Evolutionary conservation across 2,329 filamentous ascomycete genomes (phyloP).

Genomic region (Ilyonectria robusta): DNA sequence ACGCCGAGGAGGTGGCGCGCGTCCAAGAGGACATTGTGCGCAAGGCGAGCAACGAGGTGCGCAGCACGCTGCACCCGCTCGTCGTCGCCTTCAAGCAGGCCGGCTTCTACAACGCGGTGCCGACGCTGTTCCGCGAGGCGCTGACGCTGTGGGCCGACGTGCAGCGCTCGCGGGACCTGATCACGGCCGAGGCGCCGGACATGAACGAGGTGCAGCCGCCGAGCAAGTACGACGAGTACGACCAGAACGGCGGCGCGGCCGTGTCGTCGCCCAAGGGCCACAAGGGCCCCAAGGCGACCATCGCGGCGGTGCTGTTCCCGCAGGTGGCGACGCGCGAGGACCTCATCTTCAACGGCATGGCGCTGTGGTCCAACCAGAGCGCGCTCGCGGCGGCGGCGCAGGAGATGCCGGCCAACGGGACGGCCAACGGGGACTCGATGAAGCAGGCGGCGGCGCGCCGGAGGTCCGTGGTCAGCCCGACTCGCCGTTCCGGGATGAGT

Average conservation of each 20-base stretch:
- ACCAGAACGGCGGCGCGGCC: constrained; percentile 14
- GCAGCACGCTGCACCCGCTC: constrained; percentile 38
- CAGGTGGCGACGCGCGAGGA: constrained; percentile 43
- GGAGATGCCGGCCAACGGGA: constrained; percentile 29
- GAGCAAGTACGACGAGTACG: constrained; percentile 40
- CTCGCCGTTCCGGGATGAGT: constrained; percentile 3
- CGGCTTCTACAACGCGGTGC: constrained; percentile 44
- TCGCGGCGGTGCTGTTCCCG: constrained; percentile 44
- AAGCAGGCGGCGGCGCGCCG: constrained; percentile 30
- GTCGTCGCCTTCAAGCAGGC: constrained; percentile 44
- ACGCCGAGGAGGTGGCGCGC: constrained; percentile 35
- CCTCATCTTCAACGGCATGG: constrained; percentile 44
- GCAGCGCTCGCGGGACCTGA: constrained; percentile 47
- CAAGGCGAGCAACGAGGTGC: constrained; percentile 44
- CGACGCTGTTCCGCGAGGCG: constrained; percentile 44
- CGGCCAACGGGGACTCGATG: constrained; percentile 31
- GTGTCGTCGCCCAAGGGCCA: constrained; percentile 6
- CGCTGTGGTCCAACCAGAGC: constrained; percentile 44
- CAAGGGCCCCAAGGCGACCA: constrained; percentile 19
- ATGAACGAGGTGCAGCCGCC: constrained; percentile 35
- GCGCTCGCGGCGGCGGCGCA: constrained; percentile 35
- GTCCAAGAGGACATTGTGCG: constrained; percentile 46
- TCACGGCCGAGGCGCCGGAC: constrained; percentile 43
- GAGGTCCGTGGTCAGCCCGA: constrained; percentile 18
- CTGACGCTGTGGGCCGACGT: constrained; percentile 42